phyloP scores from a whole-genome alignment of 2,329 filamentous ascomycete genomes.

The Trichoderma harzianum region DNA sequence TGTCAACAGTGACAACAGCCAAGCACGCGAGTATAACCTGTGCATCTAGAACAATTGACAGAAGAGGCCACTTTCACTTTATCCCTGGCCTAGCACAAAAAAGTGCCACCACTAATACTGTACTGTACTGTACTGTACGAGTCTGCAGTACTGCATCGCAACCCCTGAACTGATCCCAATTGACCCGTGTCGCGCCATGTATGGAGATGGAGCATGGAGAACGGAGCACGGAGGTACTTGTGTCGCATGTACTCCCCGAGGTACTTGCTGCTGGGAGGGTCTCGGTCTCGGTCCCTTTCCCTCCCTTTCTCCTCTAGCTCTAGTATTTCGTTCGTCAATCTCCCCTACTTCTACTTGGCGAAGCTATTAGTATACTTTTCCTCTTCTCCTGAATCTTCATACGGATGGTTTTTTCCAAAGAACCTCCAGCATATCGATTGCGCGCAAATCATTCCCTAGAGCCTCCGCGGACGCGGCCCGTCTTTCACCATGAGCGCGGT shows the following conservation, averaged over 20 bases:
- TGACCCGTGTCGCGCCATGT: constrained; percentile 18
- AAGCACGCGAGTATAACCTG: neutral
- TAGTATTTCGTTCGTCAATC: constrained; percentile 11
- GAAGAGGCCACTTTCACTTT: constrained; percentile 7
- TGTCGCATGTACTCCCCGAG: neutral
- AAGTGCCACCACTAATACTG: neutral
- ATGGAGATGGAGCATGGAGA: constrained; percentile 3
- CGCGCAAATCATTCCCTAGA: neutral
- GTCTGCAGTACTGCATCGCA: neutral
- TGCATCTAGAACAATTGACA: neutral
- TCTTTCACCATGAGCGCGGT: constrained; percentile 60
- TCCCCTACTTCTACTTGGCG: neutral
- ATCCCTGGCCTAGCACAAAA: neutral
- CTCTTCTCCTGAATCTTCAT: neutral
- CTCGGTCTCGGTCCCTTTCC: neutral
- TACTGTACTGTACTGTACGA: neutral
- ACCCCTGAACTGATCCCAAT: constrained; percentile 13
- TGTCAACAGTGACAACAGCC: neutral
- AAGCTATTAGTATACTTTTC: neutral
- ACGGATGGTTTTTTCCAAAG: neutral
- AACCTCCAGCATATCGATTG: constrained; percentile 10
- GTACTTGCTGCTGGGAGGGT: neutral
- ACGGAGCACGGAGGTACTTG: constrained; percentile 5
- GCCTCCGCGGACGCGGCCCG: constrained; percentile 25
- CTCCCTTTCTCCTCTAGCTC: constrained; percentile 13